Conservation (phyloP, 78 protist species). For the Dictyostelium firmibasis region DNA sequence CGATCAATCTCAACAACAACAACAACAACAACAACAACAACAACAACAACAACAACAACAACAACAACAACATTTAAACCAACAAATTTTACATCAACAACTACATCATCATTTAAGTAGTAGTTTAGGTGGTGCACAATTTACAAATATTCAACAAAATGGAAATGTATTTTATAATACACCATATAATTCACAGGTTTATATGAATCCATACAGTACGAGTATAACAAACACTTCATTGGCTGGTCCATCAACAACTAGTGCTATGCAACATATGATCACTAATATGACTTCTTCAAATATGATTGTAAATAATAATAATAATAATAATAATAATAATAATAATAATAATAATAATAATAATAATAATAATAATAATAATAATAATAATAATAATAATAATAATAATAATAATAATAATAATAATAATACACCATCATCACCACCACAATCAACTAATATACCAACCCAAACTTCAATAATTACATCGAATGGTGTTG, state of each 20-base stretch:
- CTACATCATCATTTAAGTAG: neutral
- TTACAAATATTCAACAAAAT: neutral
- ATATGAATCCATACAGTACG: constrained; percentile 13
- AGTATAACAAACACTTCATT: constrained; percentile 21
- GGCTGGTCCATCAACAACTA: neutral
- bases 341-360: neutral
- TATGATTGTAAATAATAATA: neutral
- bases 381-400: no score
- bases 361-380: neutral
- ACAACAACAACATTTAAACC: neutral
- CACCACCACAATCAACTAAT: neutral
- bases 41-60: constrained; percentile 12
- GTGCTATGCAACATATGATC: constrained; percentile 1
- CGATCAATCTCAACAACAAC: neutral
- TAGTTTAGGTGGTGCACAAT: neutral
- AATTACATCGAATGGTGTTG: neutral
- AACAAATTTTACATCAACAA: neutral
- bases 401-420: neutral
- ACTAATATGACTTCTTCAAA: neutral
- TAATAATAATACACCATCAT: neutral
- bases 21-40: neutral
- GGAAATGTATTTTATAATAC: neutral
- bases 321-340: neutral
- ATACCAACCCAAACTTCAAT: neutral
- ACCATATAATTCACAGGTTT: neutral